Evolutionary conservation across 768 basidiomycete species (phyloP), one percentile per base, ranked within the genome.

Genomic region (Rhodotorula kratochvilovae): DNA sequence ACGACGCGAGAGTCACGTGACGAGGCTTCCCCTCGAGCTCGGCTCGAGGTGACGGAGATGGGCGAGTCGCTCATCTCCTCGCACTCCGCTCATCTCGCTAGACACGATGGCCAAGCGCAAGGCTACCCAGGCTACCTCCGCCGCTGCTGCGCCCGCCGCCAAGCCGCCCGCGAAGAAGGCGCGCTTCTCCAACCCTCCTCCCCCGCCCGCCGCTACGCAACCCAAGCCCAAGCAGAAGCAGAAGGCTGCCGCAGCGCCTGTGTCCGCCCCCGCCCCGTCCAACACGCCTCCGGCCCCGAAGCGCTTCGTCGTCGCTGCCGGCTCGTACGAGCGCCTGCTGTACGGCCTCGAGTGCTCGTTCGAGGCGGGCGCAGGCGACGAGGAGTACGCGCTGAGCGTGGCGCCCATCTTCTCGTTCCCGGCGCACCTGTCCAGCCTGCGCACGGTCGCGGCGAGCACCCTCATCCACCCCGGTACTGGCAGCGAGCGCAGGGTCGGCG

Each of bases 331-430:
- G 83, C 96, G 94, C 78, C 84, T 98, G 25, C 84, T 99, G 27
- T 98, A 77, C 67, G 76, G 77, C 33, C 61, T 77, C 64, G 66
- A 73, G 43, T 75, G 75, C 63, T 43, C 54, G 82, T 29, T 74
- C 79, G 79, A 7, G 76, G 76, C 53, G 61, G 79, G 59, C 77
- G 78, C 35, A 43, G 21, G 21, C 56, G 36, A 39, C 35, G 19
- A 56, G 55, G 55, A 5, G 45, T 80, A 81, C 71, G 76, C 78
- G 61, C 82, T 83, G 63, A 72, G 79, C 31, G 78, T 95, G 39
- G 86, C 87, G 65, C 92, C 96, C 0, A 85, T 90, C 55, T 99
- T 99, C 81, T 91, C 92, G 72, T 99, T 99, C 81, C 94, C 96
- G 39, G 96, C 96, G 0, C 96, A 99, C 79, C 87, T 95, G 55